Percentiles rank a stretch among this genome's conserved stretches.
These are phyloP conservation scores for Huntiella omanensis DNA, from an alignment of 2,329 filamentous ascomycete species.

Conservation along the genomic window DNA sequence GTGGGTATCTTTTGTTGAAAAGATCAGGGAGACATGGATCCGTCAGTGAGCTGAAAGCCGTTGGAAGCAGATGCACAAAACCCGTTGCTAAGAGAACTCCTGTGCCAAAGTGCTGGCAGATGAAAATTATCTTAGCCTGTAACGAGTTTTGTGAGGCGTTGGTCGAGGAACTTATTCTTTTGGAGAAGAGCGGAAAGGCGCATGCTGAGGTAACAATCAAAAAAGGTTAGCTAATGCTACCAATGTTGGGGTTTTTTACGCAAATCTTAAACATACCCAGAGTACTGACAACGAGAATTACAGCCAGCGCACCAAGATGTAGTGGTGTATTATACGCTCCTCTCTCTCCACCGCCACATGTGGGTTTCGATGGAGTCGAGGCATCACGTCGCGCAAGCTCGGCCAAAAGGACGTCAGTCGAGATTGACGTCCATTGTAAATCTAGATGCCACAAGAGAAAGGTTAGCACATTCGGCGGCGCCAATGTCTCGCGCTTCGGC, in stretches of 20 bases:
- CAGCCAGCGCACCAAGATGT: constrained; percentile 47
- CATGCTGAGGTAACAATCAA: constrained; percentile 28
- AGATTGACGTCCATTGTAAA: constrained; percentile 27
- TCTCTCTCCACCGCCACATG: constrained; percentile 30
- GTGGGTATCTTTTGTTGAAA: constrained; percentile 62
- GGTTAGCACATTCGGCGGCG: too few species aligned
- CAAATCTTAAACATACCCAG: constrained; percentile 25
- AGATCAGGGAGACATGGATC: constrained; percentile 57
- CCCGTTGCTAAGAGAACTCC: constrained; percentile 74
- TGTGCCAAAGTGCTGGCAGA: constrained; percentile 59
- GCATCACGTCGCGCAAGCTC: constrained; percentile 30
- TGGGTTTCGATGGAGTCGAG: constrained; percentile 22
- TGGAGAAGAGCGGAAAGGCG: constrained; percentile 46
- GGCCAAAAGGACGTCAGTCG: constrained; percentile 31
- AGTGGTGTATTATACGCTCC: constrained; percentile 45
- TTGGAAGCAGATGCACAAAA: constrained; percentile 59
- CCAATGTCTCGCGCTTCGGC: too few species aligned
- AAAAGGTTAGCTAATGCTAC: neutral
- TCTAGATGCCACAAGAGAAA: neutral
- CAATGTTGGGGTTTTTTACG: too few species aligned
- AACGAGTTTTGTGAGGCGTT: constrained; percentile 3
- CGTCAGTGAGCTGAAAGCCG: constrained; percentile 46
- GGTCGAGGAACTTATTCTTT: constrained; percentile 22
- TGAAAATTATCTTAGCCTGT: constrained; percentile 42
- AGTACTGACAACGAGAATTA: constrained; percentile 44